phyloP scores from a whole-genome alignment of 495 filamentous ascomycete species.

The Hypoxylon cercidicola region DNA sequence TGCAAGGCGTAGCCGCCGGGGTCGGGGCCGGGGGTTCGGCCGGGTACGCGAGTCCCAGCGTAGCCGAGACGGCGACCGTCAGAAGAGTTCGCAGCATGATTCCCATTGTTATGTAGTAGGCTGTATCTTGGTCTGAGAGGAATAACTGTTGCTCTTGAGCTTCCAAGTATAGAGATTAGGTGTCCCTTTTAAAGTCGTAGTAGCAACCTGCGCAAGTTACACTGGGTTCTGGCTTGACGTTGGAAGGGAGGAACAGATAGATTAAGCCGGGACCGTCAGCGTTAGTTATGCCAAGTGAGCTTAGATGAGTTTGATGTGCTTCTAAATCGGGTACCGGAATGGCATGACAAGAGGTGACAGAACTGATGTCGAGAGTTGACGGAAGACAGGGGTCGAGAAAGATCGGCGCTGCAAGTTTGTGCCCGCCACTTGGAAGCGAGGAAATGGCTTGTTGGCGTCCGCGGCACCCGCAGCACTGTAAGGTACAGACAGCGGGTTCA shows the following conservation, averaged over 20 bases:
- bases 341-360: constrained; percentile 17
- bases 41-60: constrained; percentile 30
- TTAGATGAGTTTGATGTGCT: constrained; percentile 9
- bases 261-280: constrained; percentile 3
- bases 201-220: constrained; percentile 15
- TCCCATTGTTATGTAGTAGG: constrained; percentile 13
- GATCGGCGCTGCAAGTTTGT: constrained; percentile 23
- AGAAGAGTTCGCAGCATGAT: constrained; percentile 18
- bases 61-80: constrained; percentile 2
- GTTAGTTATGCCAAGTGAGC: constrained; percentile 28
- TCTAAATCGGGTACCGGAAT: constrained; percentile 32
- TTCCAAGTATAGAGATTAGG: neutral
- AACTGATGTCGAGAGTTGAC: constrained; percentile 26
- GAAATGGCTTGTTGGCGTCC: constrained; percentile 6
- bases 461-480: constrained; percentile 11
- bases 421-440: constrained; percentile 30
- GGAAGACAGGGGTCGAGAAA: constrained; percentile 11
- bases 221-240: neutral
- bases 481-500: constrained; percentile 25
- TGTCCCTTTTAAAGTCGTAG: constrained; percentile 12
- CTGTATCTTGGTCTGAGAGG: neutral
- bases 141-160: neutral
- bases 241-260: constrained; percentile 4
- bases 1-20: constrained; percentile 32
- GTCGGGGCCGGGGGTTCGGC: constrained; percentile 12